Conservation (phyloP, 345 rosid species). For the Murraya koenigii region DNA sequence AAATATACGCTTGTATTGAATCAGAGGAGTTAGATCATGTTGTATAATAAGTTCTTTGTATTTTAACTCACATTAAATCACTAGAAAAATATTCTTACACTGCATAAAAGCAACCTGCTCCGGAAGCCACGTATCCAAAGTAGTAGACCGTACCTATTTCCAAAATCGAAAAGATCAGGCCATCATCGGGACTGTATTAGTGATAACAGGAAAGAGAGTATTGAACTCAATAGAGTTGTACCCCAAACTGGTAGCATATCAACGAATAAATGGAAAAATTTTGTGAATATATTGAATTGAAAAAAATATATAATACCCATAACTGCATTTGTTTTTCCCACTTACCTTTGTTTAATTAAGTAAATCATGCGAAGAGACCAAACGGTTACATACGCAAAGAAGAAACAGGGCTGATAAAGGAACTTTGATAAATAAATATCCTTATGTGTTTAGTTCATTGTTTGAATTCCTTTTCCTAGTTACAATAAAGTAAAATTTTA, state of each 20-base stretch:
- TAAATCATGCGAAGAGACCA: neutral
- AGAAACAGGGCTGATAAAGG: neutral
- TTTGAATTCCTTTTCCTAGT: neutral
- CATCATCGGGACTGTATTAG: neutral
- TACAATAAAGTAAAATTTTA: neutral
- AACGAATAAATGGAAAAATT: neutral
- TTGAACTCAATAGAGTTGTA: neutral
- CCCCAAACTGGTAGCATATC: neutral
- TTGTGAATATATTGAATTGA: neutral
- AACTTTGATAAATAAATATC: neutral
- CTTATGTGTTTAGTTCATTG: neutral
- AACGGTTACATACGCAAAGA: neutral
- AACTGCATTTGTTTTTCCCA: neutral
- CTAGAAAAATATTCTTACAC: conserved; percentile 46
- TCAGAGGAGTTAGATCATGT: neutral
- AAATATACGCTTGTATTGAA: neutral
- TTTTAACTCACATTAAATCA: neutral
- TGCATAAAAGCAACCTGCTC: conserved; percentile 84
- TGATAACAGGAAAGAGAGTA: neutral
- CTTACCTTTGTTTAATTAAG: no score
- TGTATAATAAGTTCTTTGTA: neutral
- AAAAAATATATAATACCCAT: neutral
- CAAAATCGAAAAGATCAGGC: conserved; percentile 45
- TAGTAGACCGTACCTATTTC: conserved; percentile 65
- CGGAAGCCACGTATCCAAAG: conserved; percentile 90